Percentiles rank a stretch among this genome's conserved stretches.
phyloP scores from a whole-genome alignment of 1,284 basidiomycete genomes.

The Cryptococcus hybrid region DNA sequence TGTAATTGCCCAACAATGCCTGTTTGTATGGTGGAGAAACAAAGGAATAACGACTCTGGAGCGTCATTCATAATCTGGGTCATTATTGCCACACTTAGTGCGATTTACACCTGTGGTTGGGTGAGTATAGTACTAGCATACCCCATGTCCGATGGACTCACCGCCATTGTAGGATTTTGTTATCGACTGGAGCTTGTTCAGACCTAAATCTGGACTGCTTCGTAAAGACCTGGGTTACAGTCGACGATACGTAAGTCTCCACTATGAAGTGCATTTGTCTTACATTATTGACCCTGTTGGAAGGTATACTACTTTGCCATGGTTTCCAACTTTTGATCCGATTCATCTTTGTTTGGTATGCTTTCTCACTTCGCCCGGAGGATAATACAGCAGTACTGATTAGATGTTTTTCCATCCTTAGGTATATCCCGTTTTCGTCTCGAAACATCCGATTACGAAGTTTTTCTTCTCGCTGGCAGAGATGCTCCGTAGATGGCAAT shows the following conservation, averaged over 20 bases:
- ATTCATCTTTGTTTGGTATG: constrained; percentile 73
- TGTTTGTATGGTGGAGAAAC: constrained; percentile 72
- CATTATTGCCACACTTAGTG: constrained; percentile 61
- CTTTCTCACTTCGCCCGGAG: too few species aligned
- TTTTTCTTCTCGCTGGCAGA: constrained; percentile 73
- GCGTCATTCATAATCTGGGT: constrained; percentile 63
- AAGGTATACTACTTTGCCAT: constrained; percentile 55
- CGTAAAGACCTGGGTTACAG: constrained; percentile 72
- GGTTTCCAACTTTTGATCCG: constrained; percentile 68
- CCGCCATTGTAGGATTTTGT: constrained; percentile 54
- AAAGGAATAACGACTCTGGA: constrained; percentile 51
- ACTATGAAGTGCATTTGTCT: constrained; percentile 1
- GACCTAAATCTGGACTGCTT: constrained; percentile 64
- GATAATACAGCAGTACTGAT: too few species aligned
- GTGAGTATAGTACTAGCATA: constrained; percentile 53
- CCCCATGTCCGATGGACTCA: background rate
- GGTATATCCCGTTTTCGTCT: constrained; percentile 59
- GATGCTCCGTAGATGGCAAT: constrained; percentile 76
- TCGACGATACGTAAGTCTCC: constrained; percentile 35
- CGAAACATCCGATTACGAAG: constrained; percentile 59
- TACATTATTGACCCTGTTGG: constrained; percentile 10
- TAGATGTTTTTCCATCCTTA: too few species aligned
- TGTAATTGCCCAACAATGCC: constrained; percentile 63
- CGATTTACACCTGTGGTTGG: constrained; percentile 75
- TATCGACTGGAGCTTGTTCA: constrained; percentile 62